Conservation (phyloP, 2,329 filamentous ascomycete species). For the Ascochyta pisi region DNA sequence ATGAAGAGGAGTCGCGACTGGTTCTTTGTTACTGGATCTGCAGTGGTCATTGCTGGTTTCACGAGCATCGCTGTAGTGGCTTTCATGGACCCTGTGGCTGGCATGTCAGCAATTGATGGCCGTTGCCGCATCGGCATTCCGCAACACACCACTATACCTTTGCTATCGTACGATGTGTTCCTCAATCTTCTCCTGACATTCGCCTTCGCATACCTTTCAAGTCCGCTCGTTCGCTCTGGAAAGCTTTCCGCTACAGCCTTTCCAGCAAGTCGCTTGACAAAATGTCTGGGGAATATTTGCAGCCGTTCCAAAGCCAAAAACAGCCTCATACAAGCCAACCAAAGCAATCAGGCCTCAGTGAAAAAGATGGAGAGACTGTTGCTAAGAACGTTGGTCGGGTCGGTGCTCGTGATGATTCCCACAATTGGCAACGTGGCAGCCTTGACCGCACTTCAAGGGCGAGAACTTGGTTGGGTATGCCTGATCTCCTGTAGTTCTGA, state of each 20-base stretch:
- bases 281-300: conserved; percentile 23
- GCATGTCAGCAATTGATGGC: conserved; percentile 39
- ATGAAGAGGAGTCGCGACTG: conserved; percentile 41
- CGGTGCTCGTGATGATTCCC: conserved; percentile 48
- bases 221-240: conserved; percentile 36
- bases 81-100: conserved; percentile 42
- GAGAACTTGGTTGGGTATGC: conserved; percentile 52
- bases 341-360: conserved; percentile 25
- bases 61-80: conserved; percentile 35
- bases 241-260: conserved; percentile 2
- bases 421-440: conserved; percentile 49
- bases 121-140: conserved; percentile 52
- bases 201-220: conserved; percentile 48
- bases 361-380: conserved; percentile 37
- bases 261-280: conserved; percentile 22
- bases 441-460: conserved; percentile 38
- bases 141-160: conserved; percentile 42
- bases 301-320: conserved; percentile 3
- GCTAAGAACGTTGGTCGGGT: conserved; percentile 42
- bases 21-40: conserved; percentile 45
- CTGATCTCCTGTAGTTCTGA: conserved; percentile 51
- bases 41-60: conserved; percentile 36
- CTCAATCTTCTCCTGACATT: conserved; percentile 51
- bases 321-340: conserved; percentile 9
- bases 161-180: conserved; percentile 49